Evolutionary conservation across 2,329 filamentous ascomycete genomes (phyloP).

Genomic region (Alternaria hordeiaustralica): DNA sequence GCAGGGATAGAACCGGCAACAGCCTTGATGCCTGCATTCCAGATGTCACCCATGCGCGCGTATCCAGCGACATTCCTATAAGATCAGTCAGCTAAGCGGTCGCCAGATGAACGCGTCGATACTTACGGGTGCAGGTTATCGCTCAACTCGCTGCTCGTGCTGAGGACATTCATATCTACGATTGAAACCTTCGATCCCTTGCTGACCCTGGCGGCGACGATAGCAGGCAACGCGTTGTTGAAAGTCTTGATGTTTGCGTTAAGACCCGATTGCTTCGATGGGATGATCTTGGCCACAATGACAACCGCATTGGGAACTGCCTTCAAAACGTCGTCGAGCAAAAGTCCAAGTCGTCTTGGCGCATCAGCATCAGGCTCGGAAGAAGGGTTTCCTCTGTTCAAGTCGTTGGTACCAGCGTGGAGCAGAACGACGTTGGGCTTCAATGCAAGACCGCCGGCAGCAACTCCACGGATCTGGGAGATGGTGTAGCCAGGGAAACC

Average conservation of each 20-base stretch:
- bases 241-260: slow-evolving; percentile 28
- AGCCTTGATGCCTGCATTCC: slow-evolving; percentile 24
- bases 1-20: slow-evolving; percentile 7
- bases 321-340: slow-evolving; percentile 44
- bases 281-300: slow-evolving; percentile 49
- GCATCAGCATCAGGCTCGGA: slow-evolving; percentile 34
- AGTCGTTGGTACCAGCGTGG: slow-evolving; percentile 32
- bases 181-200: slow-evolving; percentile 35
- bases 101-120: neutral
- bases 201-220: slow-evolving; percentile 26
- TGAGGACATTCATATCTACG: slow-evolving; percentile 32
- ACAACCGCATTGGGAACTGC: slow-evolving; percentile 42
- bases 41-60: slow-evolving; percentile 37
- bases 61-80: slow-evolving; percentile 35
- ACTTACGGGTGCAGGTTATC: slow-evolving; percentile 39
- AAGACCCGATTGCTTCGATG: slow-evolving; percentile 15
- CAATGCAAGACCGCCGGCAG: slow-evolving; percentile 1
- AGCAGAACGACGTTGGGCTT: slow-evolving; percentile 31
- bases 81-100: neutral
- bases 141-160: slow-evolving; percentile 21
- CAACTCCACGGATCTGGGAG: slow-evolving; percentile 29
- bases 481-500: slow-evolving; percentile 44
- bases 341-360: slow-evolving; percentile 39
- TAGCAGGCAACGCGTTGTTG: slow-evolving; percentile 32
- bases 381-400: slow-evolving; percentile 18